A percentile compares a stretch with the other conserved stretches of the same genome.
These are phyloP conservation scores for Aquilaria yunnanensis DNA, from an alignment of 345 rosid species.

Conservation along the genomic window DNA sequence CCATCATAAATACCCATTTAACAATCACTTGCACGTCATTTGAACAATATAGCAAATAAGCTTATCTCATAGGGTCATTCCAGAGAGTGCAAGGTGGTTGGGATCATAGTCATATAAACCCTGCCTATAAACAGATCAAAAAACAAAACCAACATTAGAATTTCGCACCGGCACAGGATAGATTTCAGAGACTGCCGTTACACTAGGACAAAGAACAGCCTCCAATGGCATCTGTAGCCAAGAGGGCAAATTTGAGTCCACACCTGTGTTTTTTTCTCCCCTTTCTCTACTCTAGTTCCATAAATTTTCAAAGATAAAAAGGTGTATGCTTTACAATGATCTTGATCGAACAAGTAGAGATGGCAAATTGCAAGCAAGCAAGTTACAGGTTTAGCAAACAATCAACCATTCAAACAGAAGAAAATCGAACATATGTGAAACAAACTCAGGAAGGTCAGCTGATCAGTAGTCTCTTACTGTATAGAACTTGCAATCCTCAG, in stretches of 20 bases:
- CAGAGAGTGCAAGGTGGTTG: conserved; percentile 19
- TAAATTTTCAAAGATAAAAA: too few species aligned
- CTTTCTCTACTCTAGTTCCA: background rate
- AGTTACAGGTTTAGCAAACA: background rate
- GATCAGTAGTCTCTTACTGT: background rate
- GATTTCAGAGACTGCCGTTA: conserved; percentile 7
- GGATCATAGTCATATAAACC: conserved; percentile 16
- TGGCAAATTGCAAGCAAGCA: background rate
- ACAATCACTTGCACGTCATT: conserved; percentile 1
- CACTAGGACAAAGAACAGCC: background rate
- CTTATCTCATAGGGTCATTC: conserved; percentile 20
- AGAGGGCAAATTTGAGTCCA: background rate
- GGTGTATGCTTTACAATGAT: background rate
- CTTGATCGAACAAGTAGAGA: background rate
- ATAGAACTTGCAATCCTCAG: background rate
- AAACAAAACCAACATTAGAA: conserved; percentile 12
- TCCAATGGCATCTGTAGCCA: background rate
- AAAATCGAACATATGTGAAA: background rate
- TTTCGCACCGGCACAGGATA: background rate
- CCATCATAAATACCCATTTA: conserved; percentile 7
- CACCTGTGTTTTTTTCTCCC: background rate
- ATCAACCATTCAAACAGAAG: background rate
- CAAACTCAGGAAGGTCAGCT: background rate
- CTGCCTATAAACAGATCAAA: conserved; percentile 19
- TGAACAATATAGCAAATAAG: conserved; percentile 8